phyloP scores from a whole-genome alignment of 306 rosid species.

The Senna tora region DNA sequence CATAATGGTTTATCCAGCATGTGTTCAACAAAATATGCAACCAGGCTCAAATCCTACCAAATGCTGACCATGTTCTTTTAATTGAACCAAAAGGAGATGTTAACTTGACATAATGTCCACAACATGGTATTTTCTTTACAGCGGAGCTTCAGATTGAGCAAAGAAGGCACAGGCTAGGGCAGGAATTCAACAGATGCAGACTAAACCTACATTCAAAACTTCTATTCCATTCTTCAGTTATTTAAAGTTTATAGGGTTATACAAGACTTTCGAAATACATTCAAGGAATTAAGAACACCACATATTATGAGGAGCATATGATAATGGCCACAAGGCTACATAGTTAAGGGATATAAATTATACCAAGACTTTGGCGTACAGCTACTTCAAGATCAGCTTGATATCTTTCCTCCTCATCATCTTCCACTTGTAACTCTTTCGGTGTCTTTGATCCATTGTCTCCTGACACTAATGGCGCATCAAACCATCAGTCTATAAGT shows the following conservation, averaged over 20 bases:
- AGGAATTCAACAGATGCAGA: background rate
- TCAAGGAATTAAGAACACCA: background rate
- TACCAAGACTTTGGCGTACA: slow-evolving; percentile 68
- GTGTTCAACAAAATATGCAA: background rate
- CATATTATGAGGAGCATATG: background rate
- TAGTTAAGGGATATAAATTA: background rate
- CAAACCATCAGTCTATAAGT: slow-evolving; percentile 3
- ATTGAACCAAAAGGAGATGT: background rate
- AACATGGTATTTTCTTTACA: background rate
- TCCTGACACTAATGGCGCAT: slow-evolving; percentile 31
- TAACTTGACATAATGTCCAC: background rate
- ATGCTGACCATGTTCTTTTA: background rate
- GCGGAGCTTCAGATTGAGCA: background rate
- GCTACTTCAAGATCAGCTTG: slow-evolving; percentile 69
- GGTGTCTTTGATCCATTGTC: slow-evolving; percentile 46
- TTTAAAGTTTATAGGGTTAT: background rate
- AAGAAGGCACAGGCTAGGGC: background rate
- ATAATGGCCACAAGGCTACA: background rate
- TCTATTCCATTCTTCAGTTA: background rate
- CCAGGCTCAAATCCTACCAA: background rate
- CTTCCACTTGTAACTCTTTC: slow-evolving; percentile 51
- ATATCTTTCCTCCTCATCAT: slow-evolving; percentile 63
- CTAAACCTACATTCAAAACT: background rate
- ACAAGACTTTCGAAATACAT: background rate
- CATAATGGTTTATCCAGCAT: background rate